Evolutionary conservation across 495 filamentous ascomycete species (phyloP), one percentile per base, ranked within the genome.

Genomic region (Trichoderma orchidacearum): DNA sequence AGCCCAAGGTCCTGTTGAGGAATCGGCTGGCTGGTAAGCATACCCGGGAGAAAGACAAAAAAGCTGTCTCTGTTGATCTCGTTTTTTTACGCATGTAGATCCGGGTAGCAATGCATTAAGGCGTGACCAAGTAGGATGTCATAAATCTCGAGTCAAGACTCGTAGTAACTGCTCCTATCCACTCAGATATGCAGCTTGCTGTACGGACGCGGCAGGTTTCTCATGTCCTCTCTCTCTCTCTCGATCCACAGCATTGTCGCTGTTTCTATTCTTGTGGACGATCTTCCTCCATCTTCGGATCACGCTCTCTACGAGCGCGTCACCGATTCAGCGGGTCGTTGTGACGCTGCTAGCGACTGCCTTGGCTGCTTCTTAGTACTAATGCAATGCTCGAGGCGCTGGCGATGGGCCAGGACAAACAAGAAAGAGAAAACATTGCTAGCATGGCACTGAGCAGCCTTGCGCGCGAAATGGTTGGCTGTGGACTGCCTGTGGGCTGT

Each of bases 391-490:
- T 35, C n/a, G n/a, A n/a, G n/a, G n/a, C n/a, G n/a, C n/a, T n/a
- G n/a, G n/a, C n/a, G n/a, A n/a, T n/a, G n/a, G 9, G 32, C 12
- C 32, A 8, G 32, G 12, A 13, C 32, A 3, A 35, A 35, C 3
- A 15, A 11, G 32, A 35, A 3, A 13, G 12, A 35, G 32, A 48
- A 48, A 23, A 9, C 9, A 27, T 48, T 48, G 41, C 41, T 13
- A 8, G 11, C 41, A 48, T 15, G 12, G 12, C n/a, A 8, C 3
- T 48, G 41, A 25, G 18, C n/a, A n/a, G n/a, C n/a, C n/a, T n/a
- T n/a, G n/a, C n/a, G 41, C 41, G 41, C 41, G 41, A 48, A 48
- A 48, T 48, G 41, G 21, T 48, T 48, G 41, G 41, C 41, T 48
- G 41, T 27, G 41, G 18, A 25, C 6, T 23, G 41, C 15, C 41